Evolutionary conservation across 2,329 filamentous ascomycete species (phyloP), one percentile per base, ranked within the genome.

Genomic region (Nemania serpens): DNA sequence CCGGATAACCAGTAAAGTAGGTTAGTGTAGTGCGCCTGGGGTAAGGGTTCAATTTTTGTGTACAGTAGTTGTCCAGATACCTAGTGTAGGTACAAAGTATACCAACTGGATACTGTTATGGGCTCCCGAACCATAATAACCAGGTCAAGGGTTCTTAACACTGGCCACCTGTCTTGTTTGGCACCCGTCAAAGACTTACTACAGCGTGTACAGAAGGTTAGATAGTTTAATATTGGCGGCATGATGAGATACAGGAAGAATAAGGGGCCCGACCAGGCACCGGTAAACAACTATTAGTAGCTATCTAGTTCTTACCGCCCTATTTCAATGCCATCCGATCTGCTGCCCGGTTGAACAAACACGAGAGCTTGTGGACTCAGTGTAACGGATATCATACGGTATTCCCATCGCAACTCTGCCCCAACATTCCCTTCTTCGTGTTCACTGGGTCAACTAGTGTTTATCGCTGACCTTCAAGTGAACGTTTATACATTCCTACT

Each of bases 121-220:
- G 11, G n/a, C n/a, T n/a, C n/a, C n/a, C n/a, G n/a, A n/a, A n/a
- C n/a, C n/a, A n/a, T n/a, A n/a, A n/a, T n/a, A n/a, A 52, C 34
- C 18, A 55, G 54, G 54, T 47, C 49, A 54, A 58, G 59, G 59
- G n/a, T 51, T 22, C 20, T 54, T 5, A 3, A 45, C 15, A 50
- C 42, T 46, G 55, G 55, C 55, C 59, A 55, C 39, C 53, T 62
- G 55, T 41, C 59, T 59, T 50, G 48, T 61, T 41, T 9, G 49
- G 29, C 47, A 33, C 46, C 41, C 37, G 25, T 48, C 9, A 17
- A n/a, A 57, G 17, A 34, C 42, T 48, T 17, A 42, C 29, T 20
- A 29, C 15, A n/a, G 25, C 25, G 7, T 29, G 25, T 29, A 29
- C 3, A 7, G 3, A 29, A 29, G 7, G 25, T 29, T 29, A 29